phyloP scores from a whole-genome alignment of 345 rosid species.

The Theobroma cacao region DNA sequence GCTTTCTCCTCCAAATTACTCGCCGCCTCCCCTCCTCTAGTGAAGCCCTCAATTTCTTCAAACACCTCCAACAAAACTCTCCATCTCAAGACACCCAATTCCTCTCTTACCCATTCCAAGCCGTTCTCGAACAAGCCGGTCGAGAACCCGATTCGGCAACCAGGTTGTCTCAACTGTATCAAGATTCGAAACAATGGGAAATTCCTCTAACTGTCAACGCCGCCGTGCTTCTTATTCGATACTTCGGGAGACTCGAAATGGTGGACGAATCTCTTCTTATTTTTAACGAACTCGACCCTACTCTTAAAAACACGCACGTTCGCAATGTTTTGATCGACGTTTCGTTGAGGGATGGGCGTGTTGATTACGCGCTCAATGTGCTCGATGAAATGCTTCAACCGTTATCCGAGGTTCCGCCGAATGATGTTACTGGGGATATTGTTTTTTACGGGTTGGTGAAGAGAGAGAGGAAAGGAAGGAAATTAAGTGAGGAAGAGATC shows the following conservation, averaged over 20 bases:
- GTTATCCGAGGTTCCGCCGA: conserved; percentile 37
- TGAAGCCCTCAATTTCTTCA: conserved; percentile 58
- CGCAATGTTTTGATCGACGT: conserved; percentile 39
- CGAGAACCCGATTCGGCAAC: conserved; percentile 35
- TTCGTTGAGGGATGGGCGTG: conserved; percentile 34
- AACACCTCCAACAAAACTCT: conserved; percentile 38
- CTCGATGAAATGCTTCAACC: conserved; percentile 80
- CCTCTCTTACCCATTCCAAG: conserved; percentile 54
- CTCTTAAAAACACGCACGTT: conserved; percentile 36
- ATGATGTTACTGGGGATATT: conserved; percentile 42
- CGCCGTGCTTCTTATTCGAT: conserved; percentile 44
- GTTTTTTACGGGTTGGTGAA: conserved; percentile 40
- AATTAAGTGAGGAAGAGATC: conserved; percentile 36
- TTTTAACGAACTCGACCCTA: conserved; percentile 38
- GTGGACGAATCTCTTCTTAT: conserved; percentile 41
- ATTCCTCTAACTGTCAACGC: conserved; percentile 46
- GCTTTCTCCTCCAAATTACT: conserved; percentile 41
- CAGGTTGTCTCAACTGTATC: conserved; percentile 45
- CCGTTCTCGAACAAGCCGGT: conserved; percentile 50
- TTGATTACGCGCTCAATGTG: conserved; percentile 59
- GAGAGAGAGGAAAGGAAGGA: conserved; percentile 22
- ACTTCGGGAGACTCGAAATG: conserved; percentile 48
- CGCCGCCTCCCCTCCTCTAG: conserved; percentile 50
- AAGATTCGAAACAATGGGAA: conserved; percentile 42
- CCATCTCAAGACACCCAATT: conserved; percentile 21